These are phyloP conservation scores for Ophiostoma ips DNA, from an alignment of 2,329 filamentous ascomycete species.

Conservation along the genomic window DNA sequence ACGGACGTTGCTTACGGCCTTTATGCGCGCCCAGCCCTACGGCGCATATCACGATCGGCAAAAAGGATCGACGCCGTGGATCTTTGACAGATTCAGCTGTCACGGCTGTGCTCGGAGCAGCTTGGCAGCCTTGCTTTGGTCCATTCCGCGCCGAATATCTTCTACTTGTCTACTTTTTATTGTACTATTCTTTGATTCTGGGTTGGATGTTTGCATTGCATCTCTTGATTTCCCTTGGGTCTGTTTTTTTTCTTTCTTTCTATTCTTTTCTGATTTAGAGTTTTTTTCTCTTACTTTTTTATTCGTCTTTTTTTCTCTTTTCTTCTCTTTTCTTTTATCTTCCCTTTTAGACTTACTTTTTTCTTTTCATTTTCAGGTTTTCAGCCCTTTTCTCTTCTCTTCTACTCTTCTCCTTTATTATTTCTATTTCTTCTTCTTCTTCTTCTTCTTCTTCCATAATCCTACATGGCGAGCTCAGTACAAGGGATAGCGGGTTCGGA, in stretches of 20 bases:
- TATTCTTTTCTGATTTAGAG: too few relatives aligned
- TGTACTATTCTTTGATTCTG: too few relatives aligned
- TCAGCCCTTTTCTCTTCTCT: not conserved
- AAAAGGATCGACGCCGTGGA: constrained; percentile 2
- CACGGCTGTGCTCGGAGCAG: too few relatives aligned
- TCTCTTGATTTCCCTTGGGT: too few relatives aligned
- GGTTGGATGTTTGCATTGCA: too few relatives aligned
- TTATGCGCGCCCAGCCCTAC: not conserved
- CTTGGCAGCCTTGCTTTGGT: not conserved
- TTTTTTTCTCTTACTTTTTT: not conserved
- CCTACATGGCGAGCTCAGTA: too few relatives aligned
- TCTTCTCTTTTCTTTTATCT: not conserved
- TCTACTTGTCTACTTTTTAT: too few relatives aligned
- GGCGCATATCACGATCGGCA: constrained; percentile 8
- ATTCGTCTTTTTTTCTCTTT: not conserved
- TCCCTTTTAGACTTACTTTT: not conserved
- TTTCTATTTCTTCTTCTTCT: not conserved
- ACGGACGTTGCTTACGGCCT: not conserved
- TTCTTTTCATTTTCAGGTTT: too few relatives aligned
- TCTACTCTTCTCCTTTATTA: not conserved
- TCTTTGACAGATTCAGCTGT: not conserved
- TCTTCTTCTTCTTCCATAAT: too few relatives aligned
- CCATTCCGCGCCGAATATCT: too few relatives aligned
- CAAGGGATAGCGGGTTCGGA: too few relatives aligned
- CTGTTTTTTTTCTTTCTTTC: too few relatives aligned